Conservation (phyloP, 2,329 filamentous ascomycete genomes). For the Ophiocordyceps camponoti-saundersi region DNA sequence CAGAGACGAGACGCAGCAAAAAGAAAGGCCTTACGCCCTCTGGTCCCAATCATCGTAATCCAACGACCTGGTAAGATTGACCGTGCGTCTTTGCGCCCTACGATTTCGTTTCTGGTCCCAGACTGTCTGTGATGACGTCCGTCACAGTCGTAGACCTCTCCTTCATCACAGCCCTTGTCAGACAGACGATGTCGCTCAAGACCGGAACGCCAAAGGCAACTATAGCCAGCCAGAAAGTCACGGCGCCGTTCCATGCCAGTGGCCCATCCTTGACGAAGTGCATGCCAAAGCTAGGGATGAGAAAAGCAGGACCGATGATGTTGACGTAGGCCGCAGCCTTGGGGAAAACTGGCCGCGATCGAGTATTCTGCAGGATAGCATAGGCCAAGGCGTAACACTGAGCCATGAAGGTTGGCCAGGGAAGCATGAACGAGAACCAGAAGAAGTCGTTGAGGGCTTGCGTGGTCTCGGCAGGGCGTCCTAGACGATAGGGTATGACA, state of each 20-base stretch:
- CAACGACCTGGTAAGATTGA: too few species aligned
- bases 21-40: too few species aligned
- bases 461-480: not conserved
- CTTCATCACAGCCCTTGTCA: not conserved
- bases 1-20: too few species aligned
- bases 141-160: too few species aligned
- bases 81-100: too few species aligned
- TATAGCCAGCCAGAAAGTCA: not conserved
- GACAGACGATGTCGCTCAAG: not conserved
- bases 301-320: not conserved
- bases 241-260: slow-evolving; percentile 1
- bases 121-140: too few species aligned
- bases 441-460: slow-evolving; percentile 1
- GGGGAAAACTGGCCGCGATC: not conserved
- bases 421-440: not conserved
- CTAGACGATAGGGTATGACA: not conserved
- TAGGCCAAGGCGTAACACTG: not conserved
- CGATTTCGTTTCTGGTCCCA: too few species aligned
- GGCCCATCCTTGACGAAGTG: not conserved
- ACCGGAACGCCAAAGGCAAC: not conserved
- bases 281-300: not conserved
- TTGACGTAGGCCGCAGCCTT: not conserved
- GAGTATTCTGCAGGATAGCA: not conserved
- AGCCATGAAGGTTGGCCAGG: not conserved
- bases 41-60: too few species aligned